Base-by-base conservation (phyloP, 371 early-diverging fungal genomes). In the Catenaria anguillulae region DNA sequence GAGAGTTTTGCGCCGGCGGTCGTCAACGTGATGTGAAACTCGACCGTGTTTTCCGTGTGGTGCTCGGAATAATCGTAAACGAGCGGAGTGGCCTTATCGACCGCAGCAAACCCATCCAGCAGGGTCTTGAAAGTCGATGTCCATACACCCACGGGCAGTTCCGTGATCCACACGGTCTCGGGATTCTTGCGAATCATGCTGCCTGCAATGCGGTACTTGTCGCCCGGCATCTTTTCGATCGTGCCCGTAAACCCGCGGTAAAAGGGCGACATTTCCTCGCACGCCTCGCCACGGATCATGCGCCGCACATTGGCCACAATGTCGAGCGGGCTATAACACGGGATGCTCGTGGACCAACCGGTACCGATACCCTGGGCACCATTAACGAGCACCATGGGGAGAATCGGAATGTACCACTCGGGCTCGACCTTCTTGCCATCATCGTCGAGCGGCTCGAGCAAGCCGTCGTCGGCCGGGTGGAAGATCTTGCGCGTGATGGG, bases 311-410 rank as follows among this genome's bases (percentile, higher is more conserved):
- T 99, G 31, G 83, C 79, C 4, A 94, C 84, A 60, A 99, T 82
- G 61, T 99, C 98, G n/a, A 69, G 68, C 4, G 99, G 99, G 68
- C 92, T 93, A 71, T 86, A 90, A 70, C 84, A 85, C 48, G 90
- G 90, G 61, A 90, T 84, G 43, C 60, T 75, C 0, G 90, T 84
- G 69, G 87, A 87, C 90, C 89, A 90, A 12, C 88, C 99, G 19
- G 99, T 99, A 42, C 99, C 99, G 63, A 99, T 99, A 65, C 99
- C 99, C 34, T 97, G 94, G 1, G 89, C 83, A 34, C 99, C 99
- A 71, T 99, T 99, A 13, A 99, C 83, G 26, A 99, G 75, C 0
- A 99, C 83, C 90, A 98, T 88, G 0, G 99, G 99, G 4, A 99
- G 68, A 42, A 99, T 84, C 1, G 99, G 99, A 12, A 99, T 73